Evolutionary conservation across 2,329 filamentous ascomycete genomes (phyloP).

Genomic region (Neoarthrinium moseri): DNA sequence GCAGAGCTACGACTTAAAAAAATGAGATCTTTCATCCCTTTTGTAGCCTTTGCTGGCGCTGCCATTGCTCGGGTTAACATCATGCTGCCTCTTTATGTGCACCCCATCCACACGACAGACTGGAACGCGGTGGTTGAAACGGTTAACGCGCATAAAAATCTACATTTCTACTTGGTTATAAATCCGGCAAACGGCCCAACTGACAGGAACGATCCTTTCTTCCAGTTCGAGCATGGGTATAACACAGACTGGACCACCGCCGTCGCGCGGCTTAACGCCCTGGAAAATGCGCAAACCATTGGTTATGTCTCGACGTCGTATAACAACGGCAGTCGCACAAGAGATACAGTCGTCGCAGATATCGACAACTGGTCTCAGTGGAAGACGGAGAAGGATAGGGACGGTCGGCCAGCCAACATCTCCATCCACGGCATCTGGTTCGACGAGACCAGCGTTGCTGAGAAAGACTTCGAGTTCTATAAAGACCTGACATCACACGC

Average conservation of each 20-base stretch:
- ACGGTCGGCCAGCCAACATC: slow-evolving; percentile 6
- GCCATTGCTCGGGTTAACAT: neutral
- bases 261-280: slow-evolving; percentile 12
- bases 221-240: slow-evolving; percentile 15
- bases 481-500: neutral
- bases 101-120: slow-evolving; percentile 1
- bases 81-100: neutral
- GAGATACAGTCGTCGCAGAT: slow-evolving; percentile 12
- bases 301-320: slow-evolving; percentile 16
- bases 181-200: slow-evolving; percentile 16
- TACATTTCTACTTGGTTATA: slow-evolving; percentile 16
- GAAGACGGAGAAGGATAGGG: slow-evolving; percentile 10
- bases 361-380: slow-evolving; percentile 14
- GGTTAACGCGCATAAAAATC: slow-evolving; percentile 9
- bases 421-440: slow-evolving; percentile 18
- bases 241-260: slow-evolving; percentile 18
- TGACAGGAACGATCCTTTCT: slow-evolving; percentile 8
- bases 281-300: slow-evolving; percentile 15
- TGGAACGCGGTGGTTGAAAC: slow-evolving; percentile 14
- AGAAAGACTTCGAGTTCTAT: neutral
- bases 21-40: neutral
- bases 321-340: slow-evolving; percentile 5
- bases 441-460: slow-evolving; percentile 12
- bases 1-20: neutral
- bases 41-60: neutral